These are phyloP conservation scores for Penicillium turbatum DNA, from an alignment of 495 filamentous ascomycete species.

Conservation along the genomic window DNA sequence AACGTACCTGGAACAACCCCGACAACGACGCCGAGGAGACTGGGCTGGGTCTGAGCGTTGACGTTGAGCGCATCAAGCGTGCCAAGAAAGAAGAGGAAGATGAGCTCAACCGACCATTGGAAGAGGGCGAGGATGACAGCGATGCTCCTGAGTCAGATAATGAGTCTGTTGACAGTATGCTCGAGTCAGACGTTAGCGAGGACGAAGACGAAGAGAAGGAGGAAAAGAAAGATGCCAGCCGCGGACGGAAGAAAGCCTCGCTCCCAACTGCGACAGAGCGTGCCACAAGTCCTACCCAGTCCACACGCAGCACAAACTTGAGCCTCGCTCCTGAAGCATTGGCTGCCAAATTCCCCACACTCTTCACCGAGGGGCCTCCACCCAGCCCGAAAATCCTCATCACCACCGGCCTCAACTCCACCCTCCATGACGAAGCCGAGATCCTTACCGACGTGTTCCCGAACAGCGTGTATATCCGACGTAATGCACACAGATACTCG, in stretches of 20 bases:
- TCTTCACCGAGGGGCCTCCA: conserved; percentile 63
- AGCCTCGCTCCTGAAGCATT: conserved; percentile 66
- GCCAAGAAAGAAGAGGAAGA: conserved; percentile 63
- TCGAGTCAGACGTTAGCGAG: conserved; percentile 45
- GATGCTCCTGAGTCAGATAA: conserved; percentile 48
- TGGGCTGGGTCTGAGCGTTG: conserved; percentile 66
- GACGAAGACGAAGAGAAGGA: conserved; percentile 44
- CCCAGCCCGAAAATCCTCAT: conserved; percentile 74
- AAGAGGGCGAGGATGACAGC: conserved; percentile 33
- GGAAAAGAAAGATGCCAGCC: conserved; percentile 37
- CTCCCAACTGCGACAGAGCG: conserved; percentile 50
- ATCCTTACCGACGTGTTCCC: conserved; percentile 78
- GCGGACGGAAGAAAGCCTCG: conserved; percentile 31
- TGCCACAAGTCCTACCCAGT: conserved; percentile 54
- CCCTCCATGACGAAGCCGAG: conserved; percentile 75
- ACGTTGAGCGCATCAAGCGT: conserved; percentile 72
- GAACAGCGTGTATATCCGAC: conserved; percentile 79
- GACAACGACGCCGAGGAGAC: conserved; percentile 61
- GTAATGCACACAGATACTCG: conserved; percentile 70
- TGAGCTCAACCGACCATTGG: conserved; percentile 37
- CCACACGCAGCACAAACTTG: conserved; percentile 65
- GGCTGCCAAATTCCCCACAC: conserved; percentile 70
- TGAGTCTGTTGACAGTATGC: conserved; percentile 71
- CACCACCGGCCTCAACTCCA: conserved; percentile 82
- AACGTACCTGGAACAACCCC: conserved; percentile 90